These are phyloP conservation scores for Amanita pseudoporphyria DNA, from an alignment of 768 basidiomycete species.

Conservation along the genomic window DNA sequence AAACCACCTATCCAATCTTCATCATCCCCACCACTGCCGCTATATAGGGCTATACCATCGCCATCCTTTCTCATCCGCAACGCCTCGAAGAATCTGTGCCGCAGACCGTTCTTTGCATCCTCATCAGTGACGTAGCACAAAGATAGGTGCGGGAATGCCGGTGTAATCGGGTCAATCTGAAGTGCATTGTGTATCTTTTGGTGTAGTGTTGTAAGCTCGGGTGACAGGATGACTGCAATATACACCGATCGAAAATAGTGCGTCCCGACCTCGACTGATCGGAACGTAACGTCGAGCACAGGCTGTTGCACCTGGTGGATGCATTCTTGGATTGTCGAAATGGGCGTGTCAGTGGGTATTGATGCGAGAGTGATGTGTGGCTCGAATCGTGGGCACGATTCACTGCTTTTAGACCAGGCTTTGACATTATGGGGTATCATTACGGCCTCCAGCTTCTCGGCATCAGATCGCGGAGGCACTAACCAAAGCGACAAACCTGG, in stretches of 20 bases:
- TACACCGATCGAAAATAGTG: constrained; percentile 70
- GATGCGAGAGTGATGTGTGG: constrained; percentile 67
- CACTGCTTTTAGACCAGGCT: constrained; percentile 14
- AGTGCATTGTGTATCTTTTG: constrained; percentile 30
- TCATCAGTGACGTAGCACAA: constrained; percentile 62
- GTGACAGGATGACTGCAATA: constrained; percentile 36
- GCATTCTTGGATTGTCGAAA: constrained; percentile 27
- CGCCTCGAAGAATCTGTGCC: constrained; percentile 35
- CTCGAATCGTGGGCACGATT: constrained; percentile 49
- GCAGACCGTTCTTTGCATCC: constrained; percentile 44
- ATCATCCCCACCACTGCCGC: constrained; percentile 14
- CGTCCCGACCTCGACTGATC: constrained; percentile 43
- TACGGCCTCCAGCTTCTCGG: constrained; percentile 30
- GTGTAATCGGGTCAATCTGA: constrained; percentile 35
- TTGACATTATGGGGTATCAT: constrained; percentile 30
- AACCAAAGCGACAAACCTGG: constrained; percentile 64
- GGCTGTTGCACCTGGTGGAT: constrained; percentile 24
- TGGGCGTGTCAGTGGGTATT: constrained; percentile 22
- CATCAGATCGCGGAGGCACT: constrained; percentile 41
- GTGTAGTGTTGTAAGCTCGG: constrained; percentile 40
- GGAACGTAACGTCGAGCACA: constrained; percentile 39
- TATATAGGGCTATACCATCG: constrained; percentile 8
- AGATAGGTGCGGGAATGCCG: constrained; percentile 63
- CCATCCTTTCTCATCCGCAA: constrained; percentile 29
- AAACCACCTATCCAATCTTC: constrained; percentile 34